These are phyloP conservation scores for Zymoseptoria passerinii DNA, from an alignment of 2,329 filamentous ascomycete species.

Conservation along the genomic window DNA sequence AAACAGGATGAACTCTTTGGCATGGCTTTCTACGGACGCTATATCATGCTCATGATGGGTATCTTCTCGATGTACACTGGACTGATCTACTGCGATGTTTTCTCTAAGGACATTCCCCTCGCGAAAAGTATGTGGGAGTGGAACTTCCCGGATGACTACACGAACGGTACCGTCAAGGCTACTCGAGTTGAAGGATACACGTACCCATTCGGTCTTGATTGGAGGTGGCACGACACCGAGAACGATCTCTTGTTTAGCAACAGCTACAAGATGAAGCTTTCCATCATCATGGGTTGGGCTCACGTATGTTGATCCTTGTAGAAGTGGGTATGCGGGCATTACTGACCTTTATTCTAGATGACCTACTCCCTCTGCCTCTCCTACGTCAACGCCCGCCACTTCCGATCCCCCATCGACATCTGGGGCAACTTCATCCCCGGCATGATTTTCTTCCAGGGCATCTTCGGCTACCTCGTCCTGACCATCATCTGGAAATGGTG, in stretches of 20 bases:
- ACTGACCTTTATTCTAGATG: constrained; percentile 50
- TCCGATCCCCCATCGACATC: constrained; percentile 90
- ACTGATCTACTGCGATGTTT: constrained; percentile 94
- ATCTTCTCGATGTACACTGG: constrained; percentile 95
- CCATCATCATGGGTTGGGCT: constrained; percentile 91
- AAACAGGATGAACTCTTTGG: constrained; percentile 96
- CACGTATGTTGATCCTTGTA: constrained; percentile 47
- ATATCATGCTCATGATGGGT: constrained; percentile 98
- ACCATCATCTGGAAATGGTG: constrained; percentile 97
- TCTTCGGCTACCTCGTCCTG: constrained; percentile 92
- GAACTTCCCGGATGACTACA: constrained; percentile 54
- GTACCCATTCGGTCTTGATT: constrained; percentile 93
- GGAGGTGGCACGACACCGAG: constrained; percentile 91
- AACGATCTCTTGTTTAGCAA: constrained; percentile 94
- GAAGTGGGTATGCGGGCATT: not conserved
- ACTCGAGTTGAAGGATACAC: constrained; percentile 62
- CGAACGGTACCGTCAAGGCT: constrained; percentile 49
- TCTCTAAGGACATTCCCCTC: constrained; percentile 84
- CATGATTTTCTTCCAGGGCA: constrained; percentile 99
- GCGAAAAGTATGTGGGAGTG: constrained; percentile 89
- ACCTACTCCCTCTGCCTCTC: constrained; percentile 93
- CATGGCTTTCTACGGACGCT: constrained; percentile 98
- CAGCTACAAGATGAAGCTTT: constrained; percentile 99
- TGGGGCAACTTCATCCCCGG: constrained; percentile 96
- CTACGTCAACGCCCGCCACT: constrained; percentile 87